phyloP scores from a whole-genome alignment of 1,284 basidiomycete species.

The Chalciporus sp. region DNA sequence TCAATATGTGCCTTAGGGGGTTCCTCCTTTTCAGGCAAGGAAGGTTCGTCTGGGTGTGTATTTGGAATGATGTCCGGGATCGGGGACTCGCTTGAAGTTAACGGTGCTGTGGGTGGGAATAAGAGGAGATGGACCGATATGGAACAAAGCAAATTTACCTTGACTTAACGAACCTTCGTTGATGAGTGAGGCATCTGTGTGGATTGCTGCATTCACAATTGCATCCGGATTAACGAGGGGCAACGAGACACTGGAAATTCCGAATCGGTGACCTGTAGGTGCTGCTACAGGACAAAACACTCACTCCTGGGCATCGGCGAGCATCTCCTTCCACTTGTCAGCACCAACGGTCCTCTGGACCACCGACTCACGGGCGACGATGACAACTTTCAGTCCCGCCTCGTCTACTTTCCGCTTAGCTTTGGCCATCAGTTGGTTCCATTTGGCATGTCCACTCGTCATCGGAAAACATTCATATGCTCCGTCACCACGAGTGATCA shows the following conservation, averaged over 20 bases:
- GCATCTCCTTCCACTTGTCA: slow-evolving; percentile 53
- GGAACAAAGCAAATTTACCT: slow-evolving; percentile 20
- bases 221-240: slow-evolving; percentile 37
- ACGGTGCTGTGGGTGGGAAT: slow-evolving; percentile 11
- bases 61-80: slow-evolving; percentile 47
- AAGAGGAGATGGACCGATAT: slow-evolving; percentile 2
- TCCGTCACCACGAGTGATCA: slow-evolving; percentile 57
- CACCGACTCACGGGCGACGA: slow-evolving; percentile 50
- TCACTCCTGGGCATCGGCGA: slow-evolving; percentile 53
- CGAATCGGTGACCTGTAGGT: slow-evolving; percentile 6
- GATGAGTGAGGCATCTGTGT: slow-evolving; percentile 37
- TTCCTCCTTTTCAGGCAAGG: slow-evolving; percentile 23
- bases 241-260: slow-evolving; percentile 38
- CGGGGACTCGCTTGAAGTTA: slow-evolving; percentile 29
- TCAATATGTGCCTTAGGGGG: neutral
- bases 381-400: slow-evolving; percentile 44
- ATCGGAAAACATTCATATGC: slow-evolving; percentile 61
- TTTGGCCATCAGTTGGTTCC: slow-evolving; percentile 53
- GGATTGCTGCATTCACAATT: slow-evolving; percentile 47
- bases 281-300: slow-evolving; percentile 15
- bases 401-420: slow-evolving; percentile 49
- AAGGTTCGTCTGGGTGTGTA: slow-evolving; percentile 45
- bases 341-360: slow-evolving; percentile 52
- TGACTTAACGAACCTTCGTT: slow-evolving; percentile 11
- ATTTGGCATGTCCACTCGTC: slow-evolving; percentile 47